A percentile compares a stretch with the other conserved stretches of the same genome.
Conservation (phyloP, 345 rosid species). For the Linum usitatissimum region DNA sequence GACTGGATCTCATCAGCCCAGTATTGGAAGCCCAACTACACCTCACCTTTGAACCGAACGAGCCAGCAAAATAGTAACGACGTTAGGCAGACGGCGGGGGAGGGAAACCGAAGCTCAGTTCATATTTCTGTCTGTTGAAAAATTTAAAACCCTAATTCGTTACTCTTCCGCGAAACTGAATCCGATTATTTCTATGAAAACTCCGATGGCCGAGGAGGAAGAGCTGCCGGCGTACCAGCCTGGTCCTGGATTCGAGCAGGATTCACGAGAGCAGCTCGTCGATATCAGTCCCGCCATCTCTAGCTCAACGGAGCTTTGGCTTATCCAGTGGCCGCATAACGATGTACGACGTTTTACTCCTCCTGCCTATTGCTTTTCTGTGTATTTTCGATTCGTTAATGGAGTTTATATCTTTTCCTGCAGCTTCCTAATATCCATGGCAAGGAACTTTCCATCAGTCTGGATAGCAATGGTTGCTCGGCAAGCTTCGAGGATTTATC, state of each 20-base stretch:
- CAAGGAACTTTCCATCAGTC: constrained; percentile 34
- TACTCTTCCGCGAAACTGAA: no score
- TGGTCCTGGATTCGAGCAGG: constrained; percentile 30
- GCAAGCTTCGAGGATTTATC: constrained; percentile 49
- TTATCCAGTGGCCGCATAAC: constrained; percentile 63
- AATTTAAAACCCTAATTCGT: no score
- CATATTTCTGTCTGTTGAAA: no score
- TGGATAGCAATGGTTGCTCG: constrained; percentile 36
- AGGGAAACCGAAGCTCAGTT: no score
- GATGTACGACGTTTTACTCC: constrained; percentile 27
- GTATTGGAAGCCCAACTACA: no score
- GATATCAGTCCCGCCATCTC: constrained; percentile 20
- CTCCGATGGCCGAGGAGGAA: constrained; percentile 15
- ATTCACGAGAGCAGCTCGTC: constrained; percentile 27
- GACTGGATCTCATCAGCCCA: no score
- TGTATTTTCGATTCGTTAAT: background rate
- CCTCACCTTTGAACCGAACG: no score
- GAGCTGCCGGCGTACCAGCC: constrained; percentile 29
- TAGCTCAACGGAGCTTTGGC: constrained; percentile 58
- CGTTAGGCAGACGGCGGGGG: no score
- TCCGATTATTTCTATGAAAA: no score
- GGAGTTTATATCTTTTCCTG: constrained; percentile 1
- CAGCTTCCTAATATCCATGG: constrained; percentile 61
- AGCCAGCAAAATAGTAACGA: no score
- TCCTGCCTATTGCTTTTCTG: background rate